Base-by-base conservation (phyloP, 2,329 filamentous ascomycete species). In the Phialocephala sp. region DNA sequence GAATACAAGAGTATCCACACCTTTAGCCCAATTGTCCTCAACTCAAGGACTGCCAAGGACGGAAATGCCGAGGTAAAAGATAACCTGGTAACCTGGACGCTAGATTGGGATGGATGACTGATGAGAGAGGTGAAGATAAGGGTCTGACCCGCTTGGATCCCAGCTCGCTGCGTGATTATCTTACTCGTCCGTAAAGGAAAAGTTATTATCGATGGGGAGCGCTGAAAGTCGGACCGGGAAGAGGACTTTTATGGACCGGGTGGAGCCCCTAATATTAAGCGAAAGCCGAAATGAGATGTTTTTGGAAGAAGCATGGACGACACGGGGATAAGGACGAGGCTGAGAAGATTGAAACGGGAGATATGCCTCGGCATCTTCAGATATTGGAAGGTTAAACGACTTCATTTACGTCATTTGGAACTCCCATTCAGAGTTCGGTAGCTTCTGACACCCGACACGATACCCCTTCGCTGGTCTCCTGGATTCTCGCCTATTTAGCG, bases 101-200 rank as follows among this genome's bases (percentile, higher is more conserved):
- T n/a, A n/a, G n/a, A n/a, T n/a, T n/a, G n/a, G n/a, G n/a, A n/a
- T n/a, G n/a, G n/a, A n/a, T n/a, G 27, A 32, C 27, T 32, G 27
- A 32, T 20, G 45, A 35, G 50, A 35, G 24, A 54, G 4, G 50
- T 54, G 22, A 18, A 35, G 50, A 54, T 54, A 54, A 54, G 50
- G n/a, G 4, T 54, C 50, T 54, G 50, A 54, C 50, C 50, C 50
- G 50, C 50, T 54, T 54, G 50, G 50, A 35, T 54, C 22, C 8
- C 15, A 12, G 47, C 15, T 27, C 20, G 47, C 27, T 52, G 47
- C 20, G 20, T 27, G 20, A 20, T 14, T 27, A 52, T 27, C 47
- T 54, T 22, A 35, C 18, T 54, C 50, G 50, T 12, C 22, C 50
- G 50, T 32, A 54, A 32, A n/a, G 50, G 22, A 54, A 52, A 54